Evolutionary conservation across 192 early-diverging fungal species (phyloP), one percentile per base, ranked within the genome.

Genomic region (Piromyces finnis): DNA sequence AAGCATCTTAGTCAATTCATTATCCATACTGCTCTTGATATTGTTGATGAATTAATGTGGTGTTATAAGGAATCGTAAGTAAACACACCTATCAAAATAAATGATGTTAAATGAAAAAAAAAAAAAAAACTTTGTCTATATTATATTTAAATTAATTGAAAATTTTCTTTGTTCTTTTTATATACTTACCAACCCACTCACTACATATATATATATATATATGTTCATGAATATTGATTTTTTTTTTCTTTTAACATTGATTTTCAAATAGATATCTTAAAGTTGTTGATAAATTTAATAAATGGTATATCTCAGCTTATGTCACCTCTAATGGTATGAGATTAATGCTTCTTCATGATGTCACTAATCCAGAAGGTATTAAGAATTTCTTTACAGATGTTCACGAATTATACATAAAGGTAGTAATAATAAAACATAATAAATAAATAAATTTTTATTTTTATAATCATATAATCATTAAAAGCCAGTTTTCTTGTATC

Each of bases 1-100:
- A 85, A 89, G 78, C 94, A 98, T 85, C 84, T 99, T 79, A 96
- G 96, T 83, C 98, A 99, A 83, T 99, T 99, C 82, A 94, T 98
- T 77, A 91, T 95, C 16, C 98, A 99, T 83, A 92, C 97, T 14
- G 95, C 97, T 27, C 89, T 99, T 79, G 98, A 99, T 86, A 88
- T 97, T 41, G 95, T 99, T 26, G 97, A 99, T 81, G 98, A 99
- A 83, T 85, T 94, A 29, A 92, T 94, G 86, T 97, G 95, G 92
- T 92, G 88, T 81, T 95, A 91, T 29, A 94, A 90, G 77, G 88
- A 92, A 12, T 94, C 93, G 93, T 95, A 90, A 84, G 82, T 36
- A 28, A 32, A n/a, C n/a, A n/a, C n/a, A n/a, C n/a, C n/a, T n/a
- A n/a, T n/a, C n/a, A n/a, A n/a, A n/a, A n/a, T n/a, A 15, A 78